Percentiles rank a stretch among this genome's conserved stretches.
Conservation (phyloP, 257 asterid genomes). For the Primulina huaijiensis region DNA sequence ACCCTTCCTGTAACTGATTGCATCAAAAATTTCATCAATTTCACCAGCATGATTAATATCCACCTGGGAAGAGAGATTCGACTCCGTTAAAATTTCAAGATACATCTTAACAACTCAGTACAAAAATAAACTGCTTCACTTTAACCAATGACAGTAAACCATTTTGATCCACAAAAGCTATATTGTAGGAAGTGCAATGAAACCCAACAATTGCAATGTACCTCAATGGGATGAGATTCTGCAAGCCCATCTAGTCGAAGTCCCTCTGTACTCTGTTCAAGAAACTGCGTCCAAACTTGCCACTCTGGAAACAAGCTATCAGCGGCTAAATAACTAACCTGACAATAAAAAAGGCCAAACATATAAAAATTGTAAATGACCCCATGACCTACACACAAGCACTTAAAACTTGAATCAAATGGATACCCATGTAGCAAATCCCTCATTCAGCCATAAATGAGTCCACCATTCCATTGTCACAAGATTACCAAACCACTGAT, state of each 20-base stretch:
- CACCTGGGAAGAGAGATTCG: slow-evolving; percentile 55
- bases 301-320: slow-evolving; percentile 93
- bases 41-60: slow-evolving; percentile 84
- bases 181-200: not conserved
- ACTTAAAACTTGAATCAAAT: slow-evolving; percentile 19
- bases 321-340: slow-evolving; percentile 90
- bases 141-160: not conserved
- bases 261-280: slow-evolving; percentile 78
- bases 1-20: slow-evolving; percentile 93
- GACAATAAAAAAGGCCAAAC: slow-evolving; percentile 28
- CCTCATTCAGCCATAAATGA: slow-evolving; percentile 93
- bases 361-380: slow-evolving; percentile 15
- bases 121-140: not conserved
- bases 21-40: slow-evolving; percentile 93
- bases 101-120: not conserved
- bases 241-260: slow-evolving; percentile 92
- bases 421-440: slow-evolving; percentile 96
- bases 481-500: slow-evolving; percentile 99
- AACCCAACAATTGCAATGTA: slow-evolving; percentile 17
- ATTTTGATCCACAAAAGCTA: not conserved
- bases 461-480: slow-evolving; percentile 99
- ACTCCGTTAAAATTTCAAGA: slow-evolving; percentile 23
- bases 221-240: slow-evolving; percentile 96
- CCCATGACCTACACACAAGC: slow-evolving; percentile 12
- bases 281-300: slow-evolving; percentile 95